Base-by-base conservation (phyloP, 1,284 basidiomycete species). In the Bjerkandera adusta region DNA sequence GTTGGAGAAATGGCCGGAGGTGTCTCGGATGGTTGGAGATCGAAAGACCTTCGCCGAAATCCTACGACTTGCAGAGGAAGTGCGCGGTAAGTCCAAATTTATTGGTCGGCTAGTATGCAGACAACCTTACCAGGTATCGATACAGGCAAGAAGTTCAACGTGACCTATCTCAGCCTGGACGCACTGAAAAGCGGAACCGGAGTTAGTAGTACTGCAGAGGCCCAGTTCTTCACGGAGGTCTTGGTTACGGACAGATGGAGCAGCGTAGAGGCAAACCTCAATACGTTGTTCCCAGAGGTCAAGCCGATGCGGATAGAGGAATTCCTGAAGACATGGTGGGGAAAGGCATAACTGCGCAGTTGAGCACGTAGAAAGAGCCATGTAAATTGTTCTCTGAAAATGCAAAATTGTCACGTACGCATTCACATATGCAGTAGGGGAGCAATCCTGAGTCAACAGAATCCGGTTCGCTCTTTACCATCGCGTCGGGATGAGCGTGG, bases 241-340 rank as follows among this genome's bases (percentile, higher is more conserved):
- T 15, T 12, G n/a, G 8, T 15, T 27, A 24, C 25, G 16, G 20
- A n/a, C 15, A 8, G 15, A 8, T 29, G 24, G n/a, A n/a, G n/a
- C n/a, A 32, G 10, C 29, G 27, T 26, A 7, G 35, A 33, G 5
- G 13, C 32, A 15, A 48, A 48, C 15, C 21, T 48, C 20, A 48
- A 43, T 18, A 34, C 26, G 36, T 25, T 36, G 4, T 48, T 18
- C 34, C 39, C 46, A 6, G 22, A 43, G n/a, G 46, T 48, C 3
- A 38, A 43, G 40, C 46, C 46, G 3, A 29, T 43, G 33, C 11
- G 16, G 3, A 18, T 41, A 12, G 29, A 47, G 25, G 45, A 39
- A 21, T 47, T 40, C 38, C n/a, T 47, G 36, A 32, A 29, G 20
- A 30, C 13, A 18, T 47, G 45, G 45, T 47, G 45, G 45, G 27